Evolutionary conservation across 179 eudicot genomes (phyloP), one percentile per base, ranked within the genome.

Genomic region (Sideroxylon spinosum): DNA sequence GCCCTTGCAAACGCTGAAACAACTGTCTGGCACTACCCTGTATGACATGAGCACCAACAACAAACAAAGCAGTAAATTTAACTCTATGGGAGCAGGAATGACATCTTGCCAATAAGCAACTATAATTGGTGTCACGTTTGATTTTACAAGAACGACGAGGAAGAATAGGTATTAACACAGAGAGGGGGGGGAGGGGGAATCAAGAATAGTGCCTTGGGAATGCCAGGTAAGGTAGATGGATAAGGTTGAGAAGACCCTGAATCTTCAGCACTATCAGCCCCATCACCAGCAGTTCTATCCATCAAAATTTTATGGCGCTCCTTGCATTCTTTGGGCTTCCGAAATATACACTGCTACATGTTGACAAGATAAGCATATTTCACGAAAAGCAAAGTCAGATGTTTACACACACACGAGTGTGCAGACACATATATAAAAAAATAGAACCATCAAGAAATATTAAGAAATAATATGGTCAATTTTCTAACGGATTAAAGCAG

Each of bases 21-120:
- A 96, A 87, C 79, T 92, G 98, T 78, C 97, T 90, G 68, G 99
- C 98, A 85, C 92, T 90, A 13, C 99, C 99, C 99, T 96, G 89
- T 17, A 70, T 73, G 75, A 72, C 55, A 76, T 64, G 26, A 78
- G 68, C 60, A 78, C 17, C 71, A 78, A 64, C 26, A 32, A 61
- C 69, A 32, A 75, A 20, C 49, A 66, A 63, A 67, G 61, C 68
- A 55, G 68, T 61, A 55, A 59, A 56, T 7, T 23, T 52, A 66
- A 68, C 52, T 28, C 37, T 13, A 57, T 16, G 55, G 55, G 48
- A 19, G 62, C 69, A 78, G 62, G 37, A 66, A 56, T 26, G 11
- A 25, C 25, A 75, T 49, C 28, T 16, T 67, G 67, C 59, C 7
- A 17, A 71, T 22, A 53, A 72, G 62, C 6, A 25, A 25, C 9